phyloP scores from a whole-genome alignment of 139 green algal genomes.

The Chlamydomonas sphaeroides region DNA sequence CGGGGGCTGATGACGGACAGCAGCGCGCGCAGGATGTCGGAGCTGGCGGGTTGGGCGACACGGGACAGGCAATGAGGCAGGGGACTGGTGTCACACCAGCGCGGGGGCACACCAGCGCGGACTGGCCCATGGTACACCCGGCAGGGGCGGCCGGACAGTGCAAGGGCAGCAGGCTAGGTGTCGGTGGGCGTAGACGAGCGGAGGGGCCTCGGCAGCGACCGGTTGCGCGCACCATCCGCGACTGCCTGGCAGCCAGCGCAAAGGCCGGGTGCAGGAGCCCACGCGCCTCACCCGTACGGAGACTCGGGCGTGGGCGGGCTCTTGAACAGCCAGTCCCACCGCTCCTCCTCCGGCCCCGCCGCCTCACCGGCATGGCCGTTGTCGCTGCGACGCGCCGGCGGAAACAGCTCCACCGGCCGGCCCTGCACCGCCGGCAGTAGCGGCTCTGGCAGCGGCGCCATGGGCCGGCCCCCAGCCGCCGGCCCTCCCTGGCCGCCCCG shows the following conservation, averaged over 20 bases:
- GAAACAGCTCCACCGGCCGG: neutral
- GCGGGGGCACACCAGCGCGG: too few species aligned
- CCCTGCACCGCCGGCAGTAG: constrained; percentile 11
- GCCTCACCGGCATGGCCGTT: neutral
- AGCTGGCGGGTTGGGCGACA: constrained; percentile 9
- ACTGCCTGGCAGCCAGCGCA: too few species aligned
- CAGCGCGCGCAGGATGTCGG: constrained; percentile 19
- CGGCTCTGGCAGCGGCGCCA: neutral
- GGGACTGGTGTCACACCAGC: too few species aligned
- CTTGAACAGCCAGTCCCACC: constrained; percentile 27
- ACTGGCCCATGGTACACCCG: too few species aligned
- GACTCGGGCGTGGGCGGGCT: constrained; percentile 1
- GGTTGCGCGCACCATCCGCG: too few species aligned
- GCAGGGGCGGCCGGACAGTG: too few species aligned
- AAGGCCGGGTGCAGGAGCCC: too few species aligned
- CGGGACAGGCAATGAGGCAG: neutral
- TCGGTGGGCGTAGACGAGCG: too few species aligned
- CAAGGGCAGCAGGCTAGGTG: too few species aligned
- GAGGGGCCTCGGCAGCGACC: too few species aligned
- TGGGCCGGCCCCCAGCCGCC: neutral
- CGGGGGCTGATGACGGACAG: constrained; percentile 3
- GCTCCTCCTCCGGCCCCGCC: neutral
- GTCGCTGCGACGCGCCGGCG: neutral
- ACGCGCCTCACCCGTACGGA: constrained; percentile 28
- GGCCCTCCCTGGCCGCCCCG: neutral